Evolutionary conservation across 2,329 filamentous ascomycete genomes (phyloP).

Genomic region (Venturia pyrina): DNA sequence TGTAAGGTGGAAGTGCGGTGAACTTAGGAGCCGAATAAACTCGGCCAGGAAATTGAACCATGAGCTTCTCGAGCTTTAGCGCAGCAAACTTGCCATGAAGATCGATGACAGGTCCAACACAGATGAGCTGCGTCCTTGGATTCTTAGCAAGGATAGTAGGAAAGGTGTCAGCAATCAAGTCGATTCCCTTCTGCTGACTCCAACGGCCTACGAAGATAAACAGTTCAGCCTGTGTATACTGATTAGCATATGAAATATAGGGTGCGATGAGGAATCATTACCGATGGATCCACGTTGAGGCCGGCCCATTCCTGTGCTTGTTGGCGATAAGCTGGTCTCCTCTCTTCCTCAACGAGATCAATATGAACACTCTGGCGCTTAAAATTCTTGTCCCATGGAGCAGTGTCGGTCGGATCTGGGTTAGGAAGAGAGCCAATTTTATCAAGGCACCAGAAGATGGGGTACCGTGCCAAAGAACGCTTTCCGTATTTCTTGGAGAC

Average conservation of each 20-base stretch:
- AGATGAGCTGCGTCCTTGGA: constrained; percentile 51
- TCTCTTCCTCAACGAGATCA: constrained; percentile 45
- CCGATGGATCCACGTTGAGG: constrained; percentile 46
- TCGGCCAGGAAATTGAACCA: constrained; percentile 54
- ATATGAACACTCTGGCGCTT: constrained; percentile 36
- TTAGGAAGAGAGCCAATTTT: constrained; percentile 55
- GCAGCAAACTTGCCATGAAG: constrained; percentile 59
- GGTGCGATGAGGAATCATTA: neutral
- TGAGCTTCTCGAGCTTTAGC: constrained; percentile 53
- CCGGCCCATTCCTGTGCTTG: constrained; percentile 61
- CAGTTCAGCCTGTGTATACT: constrained; percentile 41
- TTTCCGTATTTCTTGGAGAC: constrained; percentile 61
- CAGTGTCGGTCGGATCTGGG: constrained; percentile 55
- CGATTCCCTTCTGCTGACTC: constrained; percentile 60
- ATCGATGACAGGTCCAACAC: constrained; percentile 56
- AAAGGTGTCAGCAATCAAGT: constrained; percentile 59
- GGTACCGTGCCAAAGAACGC: constrained; percentile 55
- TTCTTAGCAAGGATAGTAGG: constrained; percentile 51
- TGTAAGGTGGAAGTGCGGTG: constrained; percentile 53
- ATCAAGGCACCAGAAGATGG: constrained; percentile 58
- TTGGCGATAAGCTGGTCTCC: constrained; percentile 42
- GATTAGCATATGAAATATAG: neutral
- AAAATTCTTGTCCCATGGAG: constrained; percentile 47
- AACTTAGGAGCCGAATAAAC: constrained; percentile 60
- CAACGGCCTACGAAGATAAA: constrained; percentile 61